These are phyloP conservation scores for Phellinidium pouzarii DNA, from an alignment of 1,284 basidiomycete genomes.

Conservation along the genomic window DNA sequence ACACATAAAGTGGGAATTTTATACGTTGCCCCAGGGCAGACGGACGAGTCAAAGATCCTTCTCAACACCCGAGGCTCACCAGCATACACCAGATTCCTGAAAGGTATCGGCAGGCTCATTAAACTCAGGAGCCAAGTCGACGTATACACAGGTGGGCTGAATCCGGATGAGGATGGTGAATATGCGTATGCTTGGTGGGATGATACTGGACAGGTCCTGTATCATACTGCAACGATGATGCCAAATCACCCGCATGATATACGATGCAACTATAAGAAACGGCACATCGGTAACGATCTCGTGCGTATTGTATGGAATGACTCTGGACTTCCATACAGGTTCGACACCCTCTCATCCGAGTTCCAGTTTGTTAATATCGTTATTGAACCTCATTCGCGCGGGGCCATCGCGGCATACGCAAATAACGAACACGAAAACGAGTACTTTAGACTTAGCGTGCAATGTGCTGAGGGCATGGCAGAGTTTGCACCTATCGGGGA, in stretches of 20 bases:
- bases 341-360: slow-evolving; percentile 86
- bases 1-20: slow-evolving; percentile 96
- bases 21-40: slow-evolving; percentile 93
- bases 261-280: slow-evolving; percentile 78
- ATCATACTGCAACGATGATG: slow-evolving; percentile 97
- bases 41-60: slow-evolving; percentile 80
- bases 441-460: slow-evolving; percentile 88
- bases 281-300: slow-evolving; percentile 91
- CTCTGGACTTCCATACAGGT: slow-evolving; percentile 78
- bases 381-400: slow-evolving; percentile 88
- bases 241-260: slow-evolving; percentile 69
- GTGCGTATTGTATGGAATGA: slow-evolving; percentile 98
- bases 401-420: slow-evolving; percentile 74
- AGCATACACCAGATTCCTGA: slow-evolving; percentile 89
- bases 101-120: slow-evolving; percentile 85
- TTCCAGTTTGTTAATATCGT: slow-evolving; percentile 99
- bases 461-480: slow-evolving; percentile 80
- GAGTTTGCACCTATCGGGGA: slow-evolving; percentile 88
- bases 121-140: slow-evolving; percentile 88
- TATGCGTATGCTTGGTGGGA: slow-evolving; percentile 99
- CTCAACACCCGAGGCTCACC: slow-evolving; percentile 90
- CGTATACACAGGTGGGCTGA: slow-evolving; percentile 91
- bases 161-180: slow-evolving; percentile 85
- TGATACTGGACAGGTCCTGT: slow-evolving; percentile 92
- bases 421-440: slow-evolving; percentile 78